A percentile compares a stretch with the other conserved stretches of the same genome.
phyloP scores from a whole-genome alignment of 148 eudicot genomes.

The Fallopia convolvulus region DNA sequence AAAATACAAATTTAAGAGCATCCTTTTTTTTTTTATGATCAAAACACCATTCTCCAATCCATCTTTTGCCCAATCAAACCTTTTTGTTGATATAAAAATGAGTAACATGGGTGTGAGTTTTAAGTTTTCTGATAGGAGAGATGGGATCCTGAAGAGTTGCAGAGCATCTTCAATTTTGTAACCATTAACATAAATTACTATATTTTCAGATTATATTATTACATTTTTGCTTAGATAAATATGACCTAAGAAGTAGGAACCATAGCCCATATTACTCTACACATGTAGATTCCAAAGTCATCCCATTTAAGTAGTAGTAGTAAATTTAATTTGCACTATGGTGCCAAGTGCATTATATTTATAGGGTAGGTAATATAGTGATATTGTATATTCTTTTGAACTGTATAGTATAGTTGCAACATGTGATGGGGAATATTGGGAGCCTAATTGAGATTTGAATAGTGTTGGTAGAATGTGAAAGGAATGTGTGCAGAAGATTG shows the following conservation, averaged over 20 bases:
- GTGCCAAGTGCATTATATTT: background rate
- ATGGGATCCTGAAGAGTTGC: slow-evolving; percentile 7
- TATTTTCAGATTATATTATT: background rate
- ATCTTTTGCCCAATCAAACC: slow-evolving; percentile 20
- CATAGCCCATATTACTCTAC: background rate
- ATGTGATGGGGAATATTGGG: background rate
- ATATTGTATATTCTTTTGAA: slow-evolving; percentile 7
- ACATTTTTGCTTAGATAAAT: no score
- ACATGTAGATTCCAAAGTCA: background rate
- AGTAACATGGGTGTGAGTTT: background rate
- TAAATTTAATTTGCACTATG: background rate
- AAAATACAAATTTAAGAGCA: slow-evolving; percentile 21
- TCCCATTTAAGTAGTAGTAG: background rate
- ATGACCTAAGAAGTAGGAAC: background rate
- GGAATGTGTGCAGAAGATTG: slow-evolving; percentile 22
- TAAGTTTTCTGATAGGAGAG: background rate
- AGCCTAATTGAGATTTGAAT: slow-evolving; percentile 1
- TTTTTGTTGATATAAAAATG: background rate
- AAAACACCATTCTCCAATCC: slow-evolving; percentile 33
- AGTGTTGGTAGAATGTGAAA: background rate
- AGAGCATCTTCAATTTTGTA: background rate
- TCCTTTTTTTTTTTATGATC: slow-evolving; percentile 28
- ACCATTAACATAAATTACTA: background rate
- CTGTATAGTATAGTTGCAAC: background rate
- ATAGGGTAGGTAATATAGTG: background rate